These are phyloP conservation scores for Mikania micrantha DNA, from an alignment of 129 eudicot genomes.

Conservation along the genomic window DNA sequence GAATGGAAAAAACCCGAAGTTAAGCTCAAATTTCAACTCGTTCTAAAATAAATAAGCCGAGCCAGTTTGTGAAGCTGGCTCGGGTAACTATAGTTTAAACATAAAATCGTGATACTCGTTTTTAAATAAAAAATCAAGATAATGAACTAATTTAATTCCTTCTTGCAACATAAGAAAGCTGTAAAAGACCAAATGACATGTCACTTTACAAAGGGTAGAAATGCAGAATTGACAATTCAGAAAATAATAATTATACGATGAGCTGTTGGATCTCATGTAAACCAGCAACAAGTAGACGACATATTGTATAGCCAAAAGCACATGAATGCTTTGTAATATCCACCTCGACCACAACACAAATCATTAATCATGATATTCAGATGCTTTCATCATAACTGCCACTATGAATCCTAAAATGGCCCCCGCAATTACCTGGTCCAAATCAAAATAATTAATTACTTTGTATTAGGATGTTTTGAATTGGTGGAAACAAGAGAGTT, in stretches of 20 bases:
- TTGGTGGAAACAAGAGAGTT: too few species aligned
- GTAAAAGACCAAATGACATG: neutral
- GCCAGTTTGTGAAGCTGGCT: too few species aligned
- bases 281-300: conserved; percentile 8
- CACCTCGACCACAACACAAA: conserved; percentile 1
- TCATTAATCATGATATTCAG: conserved; percentile 14
- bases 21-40: too few species aligned
- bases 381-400: conserved; percentile 39
- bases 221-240: neutral
- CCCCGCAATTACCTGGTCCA: conserved; percentile 55
- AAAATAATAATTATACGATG: neutral
- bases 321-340: conserved; percentile 16
- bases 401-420: conserved; percentile 46
- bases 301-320: conserved; percentile 18
- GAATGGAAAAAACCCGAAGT: too few species aligned
- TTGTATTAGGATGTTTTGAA: too few species aligned
- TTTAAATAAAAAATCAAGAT: neutral
- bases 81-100: too few species aligned
- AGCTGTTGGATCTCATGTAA: conserved; percentile 9
- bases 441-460: neutral
- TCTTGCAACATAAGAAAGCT: neutral
- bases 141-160: neutral
- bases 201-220: conserved; percentile 13
- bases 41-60: too few species aligned
- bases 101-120: neutral